A percentile compares a stretch with the other conserved stretches of the same genome.
phyloP scores from a whole-genome alignment of 2,329 filamentous ascomycete species.

The Phialophora tarda region DNA sequence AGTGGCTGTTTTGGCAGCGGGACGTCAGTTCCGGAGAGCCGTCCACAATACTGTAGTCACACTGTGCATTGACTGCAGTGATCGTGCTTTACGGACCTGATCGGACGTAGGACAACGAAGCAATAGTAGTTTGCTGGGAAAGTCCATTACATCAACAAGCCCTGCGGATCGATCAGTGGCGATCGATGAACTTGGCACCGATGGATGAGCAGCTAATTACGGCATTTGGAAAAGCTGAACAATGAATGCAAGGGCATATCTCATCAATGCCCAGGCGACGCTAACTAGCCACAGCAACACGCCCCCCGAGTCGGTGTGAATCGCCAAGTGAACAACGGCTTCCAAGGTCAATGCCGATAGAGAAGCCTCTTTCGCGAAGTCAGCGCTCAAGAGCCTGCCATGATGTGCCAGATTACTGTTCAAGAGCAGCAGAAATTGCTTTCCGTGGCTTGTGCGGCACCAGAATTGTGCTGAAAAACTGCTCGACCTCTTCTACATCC shows the following conservation, averaged over 20 bases:
- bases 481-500: slow-evolving; percentile 29
- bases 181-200: neutral
- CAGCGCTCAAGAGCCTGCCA: neutral
- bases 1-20: neutral
- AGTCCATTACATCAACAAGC: neutral
- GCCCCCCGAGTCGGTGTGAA: too few relatives aligned
- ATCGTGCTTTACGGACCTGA: neutral
- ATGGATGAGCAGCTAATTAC: neutral
- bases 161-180: neutral
- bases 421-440: neutral
- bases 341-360: too few relatives aligned
- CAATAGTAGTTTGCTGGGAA: neutral
- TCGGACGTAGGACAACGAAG: neutral
- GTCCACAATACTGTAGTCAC: neutral
- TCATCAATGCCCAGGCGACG: too few relatives aligned
- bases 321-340: too few relatives aligned
- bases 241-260: neutral
- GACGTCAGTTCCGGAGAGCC: neutral
- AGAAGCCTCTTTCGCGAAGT: neutral
- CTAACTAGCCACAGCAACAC: too few relatives aligned
- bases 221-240: neutral
- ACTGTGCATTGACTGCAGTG: neutral
- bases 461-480: slow-evolving; percentile 15
- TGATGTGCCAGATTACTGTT: neutral
- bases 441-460: slow-evolving; percentile 2